A percentile compares a stretch with the other conserved stretches of the same genome.
Evolutionary conservation across 371 early-diverging fungal genomes (phyloP).

Genomic region (Dichotomocladium elegans): DNA sequence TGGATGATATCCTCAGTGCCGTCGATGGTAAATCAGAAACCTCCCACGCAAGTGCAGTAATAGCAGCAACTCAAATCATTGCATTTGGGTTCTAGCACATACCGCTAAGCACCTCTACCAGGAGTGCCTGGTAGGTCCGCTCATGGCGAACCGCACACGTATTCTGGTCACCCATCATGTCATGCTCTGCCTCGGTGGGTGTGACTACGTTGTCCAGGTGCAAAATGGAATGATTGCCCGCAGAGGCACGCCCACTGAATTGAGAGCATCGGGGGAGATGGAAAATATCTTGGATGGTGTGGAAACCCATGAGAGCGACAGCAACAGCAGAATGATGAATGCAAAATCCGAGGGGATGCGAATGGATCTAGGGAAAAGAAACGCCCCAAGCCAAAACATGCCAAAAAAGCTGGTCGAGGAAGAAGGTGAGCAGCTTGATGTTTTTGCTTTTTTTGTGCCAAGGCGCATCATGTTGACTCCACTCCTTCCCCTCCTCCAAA

Average conservation of each 20-base stretch:
- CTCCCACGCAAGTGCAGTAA: neutral
- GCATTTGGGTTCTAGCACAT: conserved; percentile 46
- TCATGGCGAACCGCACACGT: conserved; percentile 74
- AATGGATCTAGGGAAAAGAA: too few relatives aligned
- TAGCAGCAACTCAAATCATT: neutral
- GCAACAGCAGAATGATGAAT: neutral
- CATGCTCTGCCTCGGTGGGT: conserved; percentile 63
- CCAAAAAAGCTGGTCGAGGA: conserved; percentile 18
- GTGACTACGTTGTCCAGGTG: conserved; percentile 63
- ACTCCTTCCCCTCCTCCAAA: too few relatives aligned
- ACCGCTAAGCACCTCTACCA: conserved; percentile 81
- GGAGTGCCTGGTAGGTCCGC: conserved; percentile 62
- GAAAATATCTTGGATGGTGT: conserved; percentile 31
- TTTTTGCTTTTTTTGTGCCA: too few relatives aligned
- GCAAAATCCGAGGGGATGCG: conserved; percentile 15
- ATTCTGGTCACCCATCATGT: conserved; percentile 90
- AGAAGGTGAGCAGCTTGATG: conserved; percentile 15
- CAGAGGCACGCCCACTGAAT: conserved; percentile 35
- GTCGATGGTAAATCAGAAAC: conserved; percentile 49
- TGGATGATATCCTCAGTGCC: conserved; percentile 84
- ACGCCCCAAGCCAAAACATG: too few relatives aligned
- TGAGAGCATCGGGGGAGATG: conserved; percentile 34
- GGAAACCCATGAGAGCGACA: conserved; percentile 28
- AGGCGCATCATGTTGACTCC: neutral
- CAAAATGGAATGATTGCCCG: conserved; percentile 44